These are phyloP conservation scores for Globisporangium polare DNA, from an alignment of 352 stramenopile genomes.

Conservation along the genomic window DNA sequence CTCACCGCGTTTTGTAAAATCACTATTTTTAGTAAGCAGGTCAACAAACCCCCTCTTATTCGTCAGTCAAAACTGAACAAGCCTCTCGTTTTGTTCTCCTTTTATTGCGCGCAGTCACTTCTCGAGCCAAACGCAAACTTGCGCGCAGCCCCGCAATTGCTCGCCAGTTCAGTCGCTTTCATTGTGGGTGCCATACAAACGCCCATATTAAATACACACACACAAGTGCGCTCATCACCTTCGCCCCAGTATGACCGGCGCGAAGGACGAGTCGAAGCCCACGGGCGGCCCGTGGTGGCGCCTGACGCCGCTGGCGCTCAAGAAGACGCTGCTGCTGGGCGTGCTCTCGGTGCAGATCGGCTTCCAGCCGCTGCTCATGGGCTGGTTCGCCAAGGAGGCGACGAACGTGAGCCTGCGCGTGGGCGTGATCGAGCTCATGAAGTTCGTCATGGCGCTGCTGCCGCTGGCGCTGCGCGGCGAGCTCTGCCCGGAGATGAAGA, in stretches of 20 bases:
- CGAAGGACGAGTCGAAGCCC: background rate
- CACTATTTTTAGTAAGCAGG: too few species aligned
- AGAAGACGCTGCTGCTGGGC: constrained; percentile 53
- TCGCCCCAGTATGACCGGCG: background rate
- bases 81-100: too few species aligned
- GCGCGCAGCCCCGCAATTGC: too few species aligned
- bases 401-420: constrained; percentile 66
- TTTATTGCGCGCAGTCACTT: background rate
- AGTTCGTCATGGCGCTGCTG: constrained; percentile 60
- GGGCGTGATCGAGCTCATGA: constrained; percentile 71
- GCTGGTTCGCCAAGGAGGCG: constrained; percentile 59
- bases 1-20: too few species aligned
- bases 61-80: background rate
- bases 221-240: background rate
- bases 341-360: constrained; percentile 74
- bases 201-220: background rate
- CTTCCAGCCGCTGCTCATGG: constrained; percentile 74
- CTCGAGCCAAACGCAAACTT: too few species aligned
- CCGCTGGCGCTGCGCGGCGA: constrained; percentile 51
- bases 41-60: background rate
- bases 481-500: constrained; percentile 50
- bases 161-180: too few species aligned
- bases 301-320: constrained; percentile 39
- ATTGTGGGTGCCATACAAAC: constrained; percentile 1
- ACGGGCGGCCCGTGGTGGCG: background rate